Evolutionary conservation across 805 yeast genomes (phyloP), one percentile per base, ranked within the genome.

Genomic region (Suhomyces canberraensis): DNA sequence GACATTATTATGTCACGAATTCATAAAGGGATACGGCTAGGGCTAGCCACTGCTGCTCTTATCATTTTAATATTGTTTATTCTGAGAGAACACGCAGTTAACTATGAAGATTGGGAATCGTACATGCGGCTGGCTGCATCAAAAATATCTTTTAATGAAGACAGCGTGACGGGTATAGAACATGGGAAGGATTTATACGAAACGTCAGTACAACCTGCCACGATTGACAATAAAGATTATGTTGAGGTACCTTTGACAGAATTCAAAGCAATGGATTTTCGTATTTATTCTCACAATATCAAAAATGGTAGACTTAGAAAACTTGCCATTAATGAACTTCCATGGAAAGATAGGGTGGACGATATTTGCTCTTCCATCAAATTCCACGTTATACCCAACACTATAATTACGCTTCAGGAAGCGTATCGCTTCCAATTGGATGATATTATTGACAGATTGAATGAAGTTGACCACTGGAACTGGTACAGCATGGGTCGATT

Each of bases 201-300:
- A n/a, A n/a, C n/a, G n/a, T n/a, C n/a, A n/a, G n/a, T n/a, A n/a
- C n/a, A 18, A n/a, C 35, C 28, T 1, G 35, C 35, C n/a, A 32
- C 35, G 7, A 25, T 32, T 28, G 17, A 16, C 4, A 29, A 32
- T 6, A 24, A 11, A 2, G 11, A 19, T 8, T 32, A 21, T 14
- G n/a, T 13, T 8, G 16, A 15, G 9, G 29, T 32, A 1, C 35
- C 35, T 24, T 40, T 39, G 14, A 21, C 41, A 16, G 22, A 34
- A 11, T 29, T 46, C 24, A 37, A 29, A 1, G 46, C 54, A 3
- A 21, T 60, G 3, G 35, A 28, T n/a, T 56, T 63, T 41, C 48
- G 69, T 15, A 44, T 63, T n/a, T 63, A 63, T 39, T 55, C 66
- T 9, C 68, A 63, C 36, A 63, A 63, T 45, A 48, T 63, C 36